Conservation (phyloP, 192 early-diverging fungal genomes). For the Mortierella claussenii region DNA sequence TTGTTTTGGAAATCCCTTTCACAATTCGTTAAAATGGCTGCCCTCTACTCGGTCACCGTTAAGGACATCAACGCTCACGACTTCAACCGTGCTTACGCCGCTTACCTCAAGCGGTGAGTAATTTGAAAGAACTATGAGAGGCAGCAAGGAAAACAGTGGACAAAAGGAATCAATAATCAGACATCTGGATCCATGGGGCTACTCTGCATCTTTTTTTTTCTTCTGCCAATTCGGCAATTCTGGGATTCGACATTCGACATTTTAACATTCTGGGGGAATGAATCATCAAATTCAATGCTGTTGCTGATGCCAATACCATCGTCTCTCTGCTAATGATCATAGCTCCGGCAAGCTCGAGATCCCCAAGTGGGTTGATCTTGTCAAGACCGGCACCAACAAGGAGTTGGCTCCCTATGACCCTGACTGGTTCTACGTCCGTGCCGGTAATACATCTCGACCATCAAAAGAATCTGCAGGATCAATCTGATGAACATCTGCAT, state of each 20-base stretch:
- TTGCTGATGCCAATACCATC: slow-evolving; percentile 83
- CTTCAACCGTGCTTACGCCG: slow-evolving; percentile 98
- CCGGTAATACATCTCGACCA: slow-evolving; percentile 64
- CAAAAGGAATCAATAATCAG: too few relatives aligned
- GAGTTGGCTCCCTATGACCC: slow-evolving; percentile 97
- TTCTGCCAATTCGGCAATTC: too few relatives aligned
- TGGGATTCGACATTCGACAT: slow-evolving; percentile 10
- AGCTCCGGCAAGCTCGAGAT: slow-evolving; percentile 96
- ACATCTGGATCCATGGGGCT: slow-evolving; percentile 17
- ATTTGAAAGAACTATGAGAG: too few relatives aligned
- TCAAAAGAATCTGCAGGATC: slow-evolving; percentile 3
- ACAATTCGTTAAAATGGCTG: slow-evolving; percentile 43
- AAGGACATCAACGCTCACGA: slow-evolving; percentile 97
- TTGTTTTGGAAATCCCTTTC: slow-evolving; percentile 31
- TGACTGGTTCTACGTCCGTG: slow-evolving; percentile 99
- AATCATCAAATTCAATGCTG: slow-evolving; percentile 31
- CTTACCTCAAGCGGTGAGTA: slow-evolving; percentile 92
- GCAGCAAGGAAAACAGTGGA: too few relatives aligned
- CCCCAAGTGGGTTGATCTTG: slow-evolving; percentile 98
- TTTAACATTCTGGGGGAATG: slow-evolving; percentile 15
- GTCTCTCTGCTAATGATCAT: slow-evolving; percentile 71
- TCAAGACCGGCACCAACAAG: slow-evolving; percentile 97
- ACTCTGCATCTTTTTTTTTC: slow-evolving; percentile 17
- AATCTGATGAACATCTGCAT: too few relatives aligned
- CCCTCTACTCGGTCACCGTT: slow-evolving; percentile 79